A percentile compares a stretch with the other conserved stretches of the same genome.
Evolutionary conservation across 1,139 yeast genomes (phyloP).

Genomic region (Taiozyma sp.): DNA sequence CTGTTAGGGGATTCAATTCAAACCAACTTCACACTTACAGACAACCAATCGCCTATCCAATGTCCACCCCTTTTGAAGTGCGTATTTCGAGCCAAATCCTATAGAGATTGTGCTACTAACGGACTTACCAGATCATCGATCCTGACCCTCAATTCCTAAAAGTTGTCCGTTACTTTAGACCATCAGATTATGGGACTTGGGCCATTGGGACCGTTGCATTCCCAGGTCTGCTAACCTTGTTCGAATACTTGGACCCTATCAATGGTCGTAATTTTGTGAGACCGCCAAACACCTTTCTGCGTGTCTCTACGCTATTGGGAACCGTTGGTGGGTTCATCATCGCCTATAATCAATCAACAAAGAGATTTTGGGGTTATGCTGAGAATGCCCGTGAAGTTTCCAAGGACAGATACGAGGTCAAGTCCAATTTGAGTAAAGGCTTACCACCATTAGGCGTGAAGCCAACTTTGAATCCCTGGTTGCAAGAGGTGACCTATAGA

Average conservation of each 20-base stretch:
- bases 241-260: conserved; percentile 62
- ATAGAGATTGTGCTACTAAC: background rate
- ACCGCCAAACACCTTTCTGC: conserved; percentile 53
- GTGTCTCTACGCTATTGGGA: conserved; percentile 60
- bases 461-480: conserved; percentile 59
- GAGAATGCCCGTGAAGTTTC: conserved; percentile 72
- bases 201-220: conserved; percentile 60
- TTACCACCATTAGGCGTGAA: conserved; percentile 59
- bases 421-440: conserved; percentile 61
- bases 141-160: conserved; percentile 73
- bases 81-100: background rate
- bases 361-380: conserved; percentile 74
- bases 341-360: conserved; percentile 60
- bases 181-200: conserved; percentile 62
- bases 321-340: conserved; percentile 66
- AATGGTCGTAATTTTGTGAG: conserved; percentile 56
- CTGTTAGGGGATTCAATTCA: background rate
- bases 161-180: conserved; percentile 70
- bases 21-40: no score
- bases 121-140: conserved; percentile 43
- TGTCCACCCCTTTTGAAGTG: conserved; percentile 14
- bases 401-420: conserved; percentile 72
- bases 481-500: conserved; percentile 74
- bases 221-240: conserved; percentile 55
- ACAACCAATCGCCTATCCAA: background rate